Evolutionary conservation across 2,329 filamentous ascomycete species (phyloP).

Genomic region (Sphaceloma murrayae): DNA sequence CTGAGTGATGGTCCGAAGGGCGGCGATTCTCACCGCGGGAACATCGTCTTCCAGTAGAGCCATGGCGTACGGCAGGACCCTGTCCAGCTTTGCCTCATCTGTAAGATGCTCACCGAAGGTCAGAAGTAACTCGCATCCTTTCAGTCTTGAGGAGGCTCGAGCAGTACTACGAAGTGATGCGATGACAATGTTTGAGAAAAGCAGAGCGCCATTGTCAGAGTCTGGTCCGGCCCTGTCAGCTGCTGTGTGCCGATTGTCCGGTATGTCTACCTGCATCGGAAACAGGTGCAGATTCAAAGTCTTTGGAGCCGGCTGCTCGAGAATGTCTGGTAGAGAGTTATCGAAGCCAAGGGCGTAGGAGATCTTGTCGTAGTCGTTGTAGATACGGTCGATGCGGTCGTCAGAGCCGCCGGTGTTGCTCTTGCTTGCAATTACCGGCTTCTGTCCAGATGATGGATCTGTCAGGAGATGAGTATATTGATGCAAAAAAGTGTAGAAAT

Average conservation of each 20-base stretch:
- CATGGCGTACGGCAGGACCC: constrained; percentile 84
- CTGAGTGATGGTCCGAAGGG: constrained; percentile 78
- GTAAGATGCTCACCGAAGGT: constrained; percentile 86
- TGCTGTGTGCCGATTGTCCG: constrained; percentile 67
- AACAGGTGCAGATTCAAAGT: constrained; percentile 54
- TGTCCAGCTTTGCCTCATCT: constrained; percentile 90
- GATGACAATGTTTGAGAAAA: constrained; percentile 82
- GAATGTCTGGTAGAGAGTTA: constrained; percentile 24
- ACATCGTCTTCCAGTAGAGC: constrained; percentile 70
- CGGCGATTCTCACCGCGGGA: constrained; percentile 75
- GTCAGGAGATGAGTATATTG: constrained; percentile 97
- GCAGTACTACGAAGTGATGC: constrained; percentile 84
- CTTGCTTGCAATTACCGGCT: constrained; percentile 55
- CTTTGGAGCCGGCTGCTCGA: constrained; percentile 20
- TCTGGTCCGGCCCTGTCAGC: constrained; percentile 44
- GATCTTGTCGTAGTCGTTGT: constrained; percentile 94
- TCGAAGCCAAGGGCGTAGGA: constrained; percentile 69
- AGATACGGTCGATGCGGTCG: constrained; percentile 87
- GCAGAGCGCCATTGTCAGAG: constrained; percentile 78
- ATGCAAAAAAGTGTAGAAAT: constrained; percentile 95
- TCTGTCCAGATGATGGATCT: constrained; percentile 72
- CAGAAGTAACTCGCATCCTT: constrained; percentile 82
- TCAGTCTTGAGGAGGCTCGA: constrained; percentile 73
- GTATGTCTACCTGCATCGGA: constrained; percentile 75
- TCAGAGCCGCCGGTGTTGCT: constrained; percentile 79